Evolutionary conservation across 108 stramenopile genomes (phyloP).

Genomic region (Seminavis robusta): DNA sequence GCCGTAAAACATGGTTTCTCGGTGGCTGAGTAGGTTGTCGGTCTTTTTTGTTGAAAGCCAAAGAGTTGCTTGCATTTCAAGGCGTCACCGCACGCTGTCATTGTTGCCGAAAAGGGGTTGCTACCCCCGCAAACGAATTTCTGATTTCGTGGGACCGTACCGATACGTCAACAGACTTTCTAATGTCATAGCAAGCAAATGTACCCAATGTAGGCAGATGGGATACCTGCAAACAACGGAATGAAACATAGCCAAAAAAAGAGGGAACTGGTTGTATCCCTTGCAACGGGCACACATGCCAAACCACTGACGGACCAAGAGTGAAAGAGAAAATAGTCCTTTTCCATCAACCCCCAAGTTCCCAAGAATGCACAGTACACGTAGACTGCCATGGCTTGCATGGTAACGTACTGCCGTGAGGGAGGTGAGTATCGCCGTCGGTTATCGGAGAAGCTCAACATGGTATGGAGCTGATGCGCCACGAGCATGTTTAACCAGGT

Average conservation of each 20-base stretch:
- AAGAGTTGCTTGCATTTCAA: too few relatives aligned
- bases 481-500: slow-evolving; percentile 8
- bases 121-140: too few relatives aligned
- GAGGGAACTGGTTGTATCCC: neutral
- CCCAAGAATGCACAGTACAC: neutral
- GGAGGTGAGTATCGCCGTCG: slow-evolving; percentile 3
- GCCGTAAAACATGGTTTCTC: too few relatives aligned
- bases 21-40: too few relatives aligned
- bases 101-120: too few relatives aligned
- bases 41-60: too few relatives aligned
- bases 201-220: slow-evolving; percentile 1
- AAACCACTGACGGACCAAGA: neutral
- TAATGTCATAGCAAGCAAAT: too few relatives aligned
- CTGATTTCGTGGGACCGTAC: too few relatives aligned
- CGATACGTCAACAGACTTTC: too few relatives aligned
- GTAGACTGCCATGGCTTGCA: slow-evolving; percentile 2
- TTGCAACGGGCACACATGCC: slow-evolving; percentile 12
- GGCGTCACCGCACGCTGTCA: too few relatives aligned
- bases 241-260: slow-evolving; percentile 15
- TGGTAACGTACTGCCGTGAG: neutral
- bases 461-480: neutral
- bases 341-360: neutral
- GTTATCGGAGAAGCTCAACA: neutral
- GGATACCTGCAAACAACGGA: slow-evolving; percentile 9
- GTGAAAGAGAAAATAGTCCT: neutral